phyloP scores from a whole-genome alignment of 1,284 basidiomycete genomes.

The Leccinum subrobustum region DNA sequence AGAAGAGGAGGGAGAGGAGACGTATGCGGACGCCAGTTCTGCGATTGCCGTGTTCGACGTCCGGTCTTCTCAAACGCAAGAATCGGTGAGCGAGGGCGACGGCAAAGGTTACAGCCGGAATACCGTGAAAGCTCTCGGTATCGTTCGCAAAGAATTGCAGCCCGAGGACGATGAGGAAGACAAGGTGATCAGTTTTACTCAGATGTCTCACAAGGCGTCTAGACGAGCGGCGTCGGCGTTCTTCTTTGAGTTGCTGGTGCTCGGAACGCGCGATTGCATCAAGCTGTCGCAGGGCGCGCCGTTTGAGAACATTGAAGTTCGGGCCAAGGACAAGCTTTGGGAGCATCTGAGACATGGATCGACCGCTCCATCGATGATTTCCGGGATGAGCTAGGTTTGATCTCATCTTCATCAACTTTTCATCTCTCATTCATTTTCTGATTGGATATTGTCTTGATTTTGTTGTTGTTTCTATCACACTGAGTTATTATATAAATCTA shows the following conservation, averaged over 20 bases:
- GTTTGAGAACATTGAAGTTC: conserved; percentile 86
- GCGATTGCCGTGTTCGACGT: conserved; percentile 84
- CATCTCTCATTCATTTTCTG: conserved; percentile 12
- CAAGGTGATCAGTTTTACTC: conserved; percentile 49
- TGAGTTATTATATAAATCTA: background rate
- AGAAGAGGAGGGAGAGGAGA: conserved; percentile 61
- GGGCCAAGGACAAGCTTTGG: conserved; percentile 84
- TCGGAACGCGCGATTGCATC: conserved; percentile 90
- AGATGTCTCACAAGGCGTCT: conserved; percentile 61
- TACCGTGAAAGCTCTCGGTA: conserved; percentile 84
- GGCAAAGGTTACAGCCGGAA: conserved; percentile 85
- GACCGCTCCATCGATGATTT: conserved; percentile 41
- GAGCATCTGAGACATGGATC: conserved; percentile 61
- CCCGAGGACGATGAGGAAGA: conserved; percentile 61
- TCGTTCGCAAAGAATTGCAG: conserved; percentile 78
- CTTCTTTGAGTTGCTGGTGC: conserved; percentile 96
- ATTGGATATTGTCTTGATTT: background rate
- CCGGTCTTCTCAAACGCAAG: conserved; percentile 50
- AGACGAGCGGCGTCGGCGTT: conserved; percentile 91
- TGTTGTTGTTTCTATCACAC: background rate
- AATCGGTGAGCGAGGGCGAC: conserved; percentile 44
- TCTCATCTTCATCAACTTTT: background rate
- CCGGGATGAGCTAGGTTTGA: conserved; percentile 31
- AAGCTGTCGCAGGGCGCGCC: conserved; percentile 71
- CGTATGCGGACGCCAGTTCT: conserved; percentile 68